Evolutionary conservation across 345 rosid genomes (phyloP), one percentile per base, ranked within the genome.

Genomic region (Stellera chamaejasme): DNA sequence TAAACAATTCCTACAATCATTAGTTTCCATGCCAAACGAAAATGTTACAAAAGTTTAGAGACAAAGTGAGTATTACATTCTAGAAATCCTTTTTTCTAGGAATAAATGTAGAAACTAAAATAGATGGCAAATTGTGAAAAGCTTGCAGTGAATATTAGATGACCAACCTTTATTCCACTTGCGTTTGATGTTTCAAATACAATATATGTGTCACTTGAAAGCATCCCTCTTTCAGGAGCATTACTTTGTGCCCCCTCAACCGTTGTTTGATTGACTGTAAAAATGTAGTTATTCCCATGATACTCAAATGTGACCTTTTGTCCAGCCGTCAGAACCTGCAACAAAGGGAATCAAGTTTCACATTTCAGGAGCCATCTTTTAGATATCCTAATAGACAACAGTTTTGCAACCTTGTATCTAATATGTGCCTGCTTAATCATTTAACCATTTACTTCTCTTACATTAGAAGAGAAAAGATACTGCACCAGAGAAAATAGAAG

Each of bases 251-350:
- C 81, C 50, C 86, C 90, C 74, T 90, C 97, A 43, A 90, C 62
- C 51, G 54, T 77, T 43, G 90, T 95, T 82, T 77, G 87, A 77
- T 72, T 85, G 64, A 93, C 96, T 2, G 92, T 83, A 60, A 87
- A 80, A 60, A 87, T 76, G 65, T 90, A 90, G 64, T 93, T 93
- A 68, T 69, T 93, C 59, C 99, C 99, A 58, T 81, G 97, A 72
- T 81, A 87, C 73, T 90, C 96, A 54, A 89, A 93, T 27, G 91
- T 66, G 45, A 77, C 97, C 63, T 75, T 83, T 75, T 93, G 99
- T 48, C 99, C 97, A 0, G 77, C 75, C 14, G 96, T 89, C 95
- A 93, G 70, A 73, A 93, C 83, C 99, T 93, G 84, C 68, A 77
- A 14, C 44, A 2, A 19, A 50, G 11, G 45, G 56, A 1, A 56